Evolutionary conservation across 345 rosid species (phyloP), one percentile per base, ranked within the genome.

Genomic region (Syzygium jambos): DNA sequence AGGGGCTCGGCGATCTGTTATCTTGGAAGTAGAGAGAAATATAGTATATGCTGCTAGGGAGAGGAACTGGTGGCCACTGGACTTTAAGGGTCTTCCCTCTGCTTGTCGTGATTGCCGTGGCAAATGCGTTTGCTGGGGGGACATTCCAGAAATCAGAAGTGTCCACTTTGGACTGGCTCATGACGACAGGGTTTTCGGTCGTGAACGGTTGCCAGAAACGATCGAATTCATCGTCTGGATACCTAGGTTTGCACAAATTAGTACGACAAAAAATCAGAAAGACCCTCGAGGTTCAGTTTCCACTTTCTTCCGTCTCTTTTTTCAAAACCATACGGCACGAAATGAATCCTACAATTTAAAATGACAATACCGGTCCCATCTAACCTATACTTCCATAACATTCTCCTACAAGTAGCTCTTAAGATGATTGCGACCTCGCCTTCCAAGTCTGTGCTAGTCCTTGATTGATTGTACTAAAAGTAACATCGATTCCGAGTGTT

Each of bases 1-100:
- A 85, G 6, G 93, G 93, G 87, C 96, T 88, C 23, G 94, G 94
- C 23, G 90, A 49, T 7, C 97, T 86, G 85, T 90, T 89, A 87
- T 97, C 99, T 91, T 96, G 98, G 90, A 97, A 95, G 88, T 97
- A 97, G 59, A 97, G 91, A 52, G 98, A 92, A 88, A 98, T 86
- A 87, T 95, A 92, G 94, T 94, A 98, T 85, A 85, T 91, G 83
- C 95, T 92, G 55, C 91, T 89, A 2, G 97, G 98, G 84, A 97
- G 96, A 68, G 89, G 52, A 52, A 88, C 51, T 0, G 91, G 89
- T 2, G 98, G 99, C 99, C 98, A 96, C 55, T 82, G 85, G 82
- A 96, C 59, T 84, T 87, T 87, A 4, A 98, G 86, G 29, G 90
- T 88, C 92, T 96, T 93, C 87, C 95, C 96, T 86, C 87, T 85